phyloP scores from a whole-genome alignment of 73 alveolate genomes.

The Blepharisma japonicum region DNA sequence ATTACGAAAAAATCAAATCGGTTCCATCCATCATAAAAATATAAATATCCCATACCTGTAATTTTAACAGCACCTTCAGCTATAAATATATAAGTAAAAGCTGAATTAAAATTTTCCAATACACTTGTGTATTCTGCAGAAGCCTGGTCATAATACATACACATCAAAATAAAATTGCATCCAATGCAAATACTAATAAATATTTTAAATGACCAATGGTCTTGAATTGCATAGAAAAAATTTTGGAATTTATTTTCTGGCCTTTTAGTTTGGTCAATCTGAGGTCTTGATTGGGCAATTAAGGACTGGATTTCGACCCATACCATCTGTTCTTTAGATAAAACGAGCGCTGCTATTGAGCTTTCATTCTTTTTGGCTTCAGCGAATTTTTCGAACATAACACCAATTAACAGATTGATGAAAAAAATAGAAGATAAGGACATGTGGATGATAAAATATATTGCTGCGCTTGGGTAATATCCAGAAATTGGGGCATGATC shows the following conservation, averaged over 20 bases:
- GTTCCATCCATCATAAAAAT: constrained; percentile 91
- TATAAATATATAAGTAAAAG: constrained; percentile 78
- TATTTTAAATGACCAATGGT: constrained; percentile 79
- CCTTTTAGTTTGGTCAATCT: constrained; percentile 44
- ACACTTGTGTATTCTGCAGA: constrained; percentile 33
- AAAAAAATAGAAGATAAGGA: constrained; percentile 87
- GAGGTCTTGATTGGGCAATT: constrained; percentile 58
- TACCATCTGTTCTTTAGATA: constrained; percentile 51
- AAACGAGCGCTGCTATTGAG: constrained; percentile 37
- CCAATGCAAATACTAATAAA: constrained; percentile 49
- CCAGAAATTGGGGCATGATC: constrained; percentile 72
- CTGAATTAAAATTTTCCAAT: constrained; percentile 62
- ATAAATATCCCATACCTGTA: constrained; percentile 74
- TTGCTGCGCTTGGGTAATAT: constrained; percentile 63
- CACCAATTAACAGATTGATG: constrained; percentile 92
- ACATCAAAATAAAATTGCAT: constrained; percentile 80
- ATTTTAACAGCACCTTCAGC: constrained; percentile 79
- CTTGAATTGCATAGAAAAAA: constrained; percentile 73
- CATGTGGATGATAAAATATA: constrained; percentile 74
- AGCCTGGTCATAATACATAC: constrained; percentile 70
- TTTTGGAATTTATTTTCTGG: constrained; percentile 57
- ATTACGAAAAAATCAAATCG: constrained; percentile 94
- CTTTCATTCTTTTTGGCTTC: constrained; percentile 73
- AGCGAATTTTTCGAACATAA: constrained; percentile 83
- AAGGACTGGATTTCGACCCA: constrained; percentile 65